Evolutionary conservation across 805 yeast genomes (phyloP), one percentile per base, ranked within the genome.

Genomic region (Teunomyces lycoperdinae): DNA sequence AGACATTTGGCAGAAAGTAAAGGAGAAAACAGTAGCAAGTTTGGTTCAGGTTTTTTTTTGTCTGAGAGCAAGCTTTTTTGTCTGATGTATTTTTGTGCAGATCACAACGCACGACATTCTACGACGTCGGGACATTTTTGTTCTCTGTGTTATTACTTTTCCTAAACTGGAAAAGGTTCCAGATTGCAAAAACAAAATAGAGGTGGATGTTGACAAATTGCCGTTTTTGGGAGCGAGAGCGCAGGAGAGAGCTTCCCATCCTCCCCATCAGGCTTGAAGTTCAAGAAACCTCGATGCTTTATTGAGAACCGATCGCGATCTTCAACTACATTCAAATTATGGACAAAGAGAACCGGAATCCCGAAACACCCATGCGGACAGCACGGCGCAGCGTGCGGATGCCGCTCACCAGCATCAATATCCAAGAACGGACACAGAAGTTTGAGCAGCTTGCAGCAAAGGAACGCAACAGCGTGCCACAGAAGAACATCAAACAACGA

Each of bases 401-500:
- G 27, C 41, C 41, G 14, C 27, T 20, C 17, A 38, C 41, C 30
- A 20, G 11, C 30, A n/a, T 38, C 17, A 38, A 38, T 11, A 38
- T 38, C 13, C 41, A 26, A 11, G 41, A 38, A 26, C 14, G 41
- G 9, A 38, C 41, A 6, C 29, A 38, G 28, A 38, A 38, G 41
- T 38, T 38, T 3, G 41, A 38, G 9, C 14, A 16, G 9, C 14
- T 38, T n/a, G 41, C 41, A 17, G 30, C 30, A 11, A 38, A 24
- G 20, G 41, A 38, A 13, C 35, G 33, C 16, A 64, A 76, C 10
- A 77, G 82, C 53, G 78, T 75, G 50, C 65, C 30, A 38, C 41
- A 20, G 34, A 14, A 38, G 17, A 7, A n/a, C 30, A 24, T 38
- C 41, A 5, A 26, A 20, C 24, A 20, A 36, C 40, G 27, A 36